phyloP scores from a whole-genome alignment of 768 basidiomycete genomes.

The Phallus indusiatus region DNA sequence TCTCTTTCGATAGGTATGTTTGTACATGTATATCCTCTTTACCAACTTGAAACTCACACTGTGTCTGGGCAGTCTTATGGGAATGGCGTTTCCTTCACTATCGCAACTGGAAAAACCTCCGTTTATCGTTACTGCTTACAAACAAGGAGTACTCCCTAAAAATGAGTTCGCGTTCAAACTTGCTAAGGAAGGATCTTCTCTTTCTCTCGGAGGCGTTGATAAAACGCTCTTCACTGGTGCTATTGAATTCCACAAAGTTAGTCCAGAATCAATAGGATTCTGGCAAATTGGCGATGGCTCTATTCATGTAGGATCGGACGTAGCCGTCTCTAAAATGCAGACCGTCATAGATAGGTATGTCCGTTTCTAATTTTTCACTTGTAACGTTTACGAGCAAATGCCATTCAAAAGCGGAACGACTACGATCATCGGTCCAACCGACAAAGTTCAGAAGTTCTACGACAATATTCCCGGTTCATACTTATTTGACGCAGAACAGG shows the following conservation, averaged over 20 bases:
- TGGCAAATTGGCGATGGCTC: slow-evolving; percentile 18
- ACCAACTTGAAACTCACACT: neutral
- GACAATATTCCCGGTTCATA: slow-evolving; percentile 17
- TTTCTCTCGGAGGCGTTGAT: slow-evolving; percentile 29
- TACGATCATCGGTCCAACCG: slow-evolving; percentile 15
- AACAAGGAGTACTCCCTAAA: slow-evolving; percentile 13
- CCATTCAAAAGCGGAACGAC: slow-evolving; percentile 19
- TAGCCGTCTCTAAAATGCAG: slow-evolving; percentile 9
- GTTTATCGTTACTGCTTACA: slow-evolving; percentile 17
- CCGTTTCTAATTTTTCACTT: neutral
- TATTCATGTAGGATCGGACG: slow-evolving; percentile 10
- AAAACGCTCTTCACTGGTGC: slow-evolving; percentile 21
- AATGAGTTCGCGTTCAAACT: slow-evolving; percentile 23
- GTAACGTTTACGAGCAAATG: neutral
- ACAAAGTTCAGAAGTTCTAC: slow-evolving; percentile 17
- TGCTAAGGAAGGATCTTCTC: slow-evolving; percentile 17
- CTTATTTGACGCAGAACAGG: slow-evolving; percentile 10
- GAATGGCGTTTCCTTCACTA: slow-evolving; percentile 17
- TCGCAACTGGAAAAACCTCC: slow-evolving; percentile 18
- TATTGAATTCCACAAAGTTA: slow-evolving; percentile 24
- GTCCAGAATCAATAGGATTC: slow-evolving; percentile 13
- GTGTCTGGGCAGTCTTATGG: neutral
- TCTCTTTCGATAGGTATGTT: slow-evolving; percentile 16
- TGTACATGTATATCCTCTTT: neutral
- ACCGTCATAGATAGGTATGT: slow-evolving; percentile 26